phyloP scores from a whole-genome alignment of 2,329 filamentous ascomycete species.

The Ophiostoma quercus region DNA sequence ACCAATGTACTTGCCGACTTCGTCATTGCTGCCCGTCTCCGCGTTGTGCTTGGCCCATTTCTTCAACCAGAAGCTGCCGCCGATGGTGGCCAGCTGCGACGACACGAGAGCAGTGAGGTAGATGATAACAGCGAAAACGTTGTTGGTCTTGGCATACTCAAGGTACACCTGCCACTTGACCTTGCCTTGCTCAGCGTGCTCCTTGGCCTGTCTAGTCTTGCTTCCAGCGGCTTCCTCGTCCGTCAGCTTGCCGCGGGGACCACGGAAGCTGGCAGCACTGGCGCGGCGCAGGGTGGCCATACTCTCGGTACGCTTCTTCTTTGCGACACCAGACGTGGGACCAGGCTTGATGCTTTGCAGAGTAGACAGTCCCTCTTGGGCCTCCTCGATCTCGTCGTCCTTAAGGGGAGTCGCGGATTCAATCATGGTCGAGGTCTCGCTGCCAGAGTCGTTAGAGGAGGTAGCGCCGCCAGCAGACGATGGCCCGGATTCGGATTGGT shows the following conservation, averaged over 20 bases:
- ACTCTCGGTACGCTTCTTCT: slow-evolving; percentile 58
- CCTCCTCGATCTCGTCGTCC: slow-evolving; percentile 67
- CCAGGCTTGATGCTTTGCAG: slow-evolving; percentile 67
- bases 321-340: slow-evolving; percentile 35
- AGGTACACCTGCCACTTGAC: slow-evolving; percentile 95
- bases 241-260: slow-evolving; percentile 73
- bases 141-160: slow-evolving; percentile 94
- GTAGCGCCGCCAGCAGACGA: slow-evolving; percentile 32
- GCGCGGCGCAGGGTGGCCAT: slow-evolving; percentile 79
- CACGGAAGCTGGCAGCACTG: slow-evolving; percentile 83
- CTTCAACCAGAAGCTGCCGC: slow-evolving; percentile 88
- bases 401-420: slow-evolving; percentile 53
- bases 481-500: slow-evolving; percentile 48
- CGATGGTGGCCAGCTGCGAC: slow-evolving; percentile 77
- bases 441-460: slow-evolving; percentile 38
- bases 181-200: slow-evolving; percentile 88
- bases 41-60: slow-evolving; percentile 81
- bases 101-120: slow-evolving; percentile 73
- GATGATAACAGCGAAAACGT: slow-evolving; percentile 73
- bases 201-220: slow-evolving; percentile 81
- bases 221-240: slow-evolving; percentile 74
- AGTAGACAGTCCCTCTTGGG: slow-evolving; percentile 69
- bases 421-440: slow-evolving; percentile 54
- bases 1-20: slow-evolving; percentile 85
- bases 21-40: slow-evolving; percentile 58